Evolutionary conservation across 73 alveolate genomes (phyloP).

Genomic region (Tetrahymena malaccensis): DNA sequence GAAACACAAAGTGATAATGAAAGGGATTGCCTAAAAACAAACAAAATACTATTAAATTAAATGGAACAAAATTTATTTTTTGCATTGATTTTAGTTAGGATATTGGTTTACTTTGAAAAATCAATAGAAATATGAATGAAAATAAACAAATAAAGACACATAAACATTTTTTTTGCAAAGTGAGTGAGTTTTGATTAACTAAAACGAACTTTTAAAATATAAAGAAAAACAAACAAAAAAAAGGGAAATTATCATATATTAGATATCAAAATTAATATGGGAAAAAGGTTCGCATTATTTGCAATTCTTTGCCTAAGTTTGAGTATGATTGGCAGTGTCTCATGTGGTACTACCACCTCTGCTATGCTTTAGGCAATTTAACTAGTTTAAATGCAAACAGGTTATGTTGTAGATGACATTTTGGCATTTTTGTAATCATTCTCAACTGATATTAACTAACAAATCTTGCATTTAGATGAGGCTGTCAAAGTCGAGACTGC

Average conservation of each 20-base stretch:
- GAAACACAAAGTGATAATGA: background rate
- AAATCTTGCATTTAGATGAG: background rate
- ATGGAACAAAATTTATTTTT: background rate
- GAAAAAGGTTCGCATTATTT: background rate
- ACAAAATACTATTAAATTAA: background rate
- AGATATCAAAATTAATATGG: background rate
- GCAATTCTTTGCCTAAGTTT: background rate
- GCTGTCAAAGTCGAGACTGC: background rate
- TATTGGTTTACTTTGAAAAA: background rate
- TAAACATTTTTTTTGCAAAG: background rate
- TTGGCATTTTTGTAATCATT: background rate
- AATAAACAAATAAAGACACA: background rate
- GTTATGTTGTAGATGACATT: background rate
- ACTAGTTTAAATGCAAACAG: background rate
- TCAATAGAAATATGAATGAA: background rate
- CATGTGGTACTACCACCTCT: background rate
- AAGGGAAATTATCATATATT: background rate
- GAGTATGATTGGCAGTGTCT: background rate
- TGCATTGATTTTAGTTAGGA: background rate
- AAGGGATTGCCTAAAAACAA: background rate
- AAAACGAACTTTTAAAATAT: background rate
- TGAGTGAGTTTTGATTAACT: background rate
- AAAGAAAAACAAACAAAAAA: background rate
- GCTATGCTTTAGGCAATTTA: background rate
- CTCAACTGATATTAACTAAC: background rate